Evolutionary conservation across 805 yeast genomes (phyloP).

Genomic region (Candida qinlingensis): DNA sequence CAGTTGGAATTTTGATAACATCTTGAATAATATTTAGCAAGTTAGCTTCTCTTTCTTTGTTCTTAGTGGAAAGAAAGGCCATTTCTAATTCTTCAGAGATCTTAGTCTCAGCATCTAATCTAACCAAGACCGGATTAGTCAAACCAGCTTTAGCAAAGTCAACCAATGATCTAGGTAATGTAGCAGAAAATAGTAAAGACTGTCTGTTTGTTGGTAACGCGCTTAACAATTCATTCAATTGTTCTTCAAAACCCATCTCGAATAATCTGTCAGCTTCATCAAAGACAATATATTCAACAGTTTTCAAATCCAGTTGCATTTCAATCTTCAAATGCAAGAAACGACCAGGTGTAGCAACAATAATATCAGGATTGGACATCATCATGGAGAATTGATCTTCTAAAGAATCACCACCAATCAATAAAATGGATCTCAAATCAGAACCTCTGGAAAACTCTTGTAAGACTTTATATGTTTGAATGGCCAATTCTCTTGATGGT

Average conservation of each 20-base stretch:
- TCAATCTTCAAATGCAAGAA: slow-evolving; percentile 93
- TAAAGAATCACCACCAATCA: slow-evolving; percentile 98
- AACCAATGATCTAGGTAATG: slow-evolving; percentile 85
- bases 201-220: slow-evolving; percentile 81
- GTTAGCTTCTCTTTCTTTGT: slow-evolving; percentile 86
- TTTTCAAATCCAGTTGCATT: slow-evolving; percentile 79
- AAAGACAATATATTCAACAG: slow-evolving; percentile 86
- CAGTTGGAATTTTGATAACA: slow-evolving; percentile 77
- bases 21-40: slow-evolving; percentile 72
- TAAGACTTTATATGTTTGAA: slow-evolving; percentile 84
- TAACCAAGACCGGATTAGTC: slow-evolving; percentile 83
- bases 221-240: slow-evolving; percentile 81
- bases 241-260: slow-evolving; percentile 95
- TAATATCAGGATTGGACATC: slow-evolving; percentile 91
- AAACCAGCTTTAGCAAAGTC: slow-evolving; percentile 98
- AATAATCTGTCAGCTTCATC: slow-evolving; percentile 97
- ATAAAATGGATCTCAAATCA: slow-evolving; percentile 69
- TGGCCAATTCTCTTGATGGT: slow-evolving; percentile 94
- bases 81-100: slow-evolving; percentile 87
- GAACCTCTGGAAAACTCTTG: slow-evolving; percentile 84
- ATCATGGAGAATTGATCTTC: slow-evolving; percentile 92
- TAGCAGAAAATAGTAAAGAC: slow-evolving; percentile 88
- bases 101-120: slow-evolving; percentile 90
- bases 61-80: slow-evolving; percentile 78
- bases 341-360: slow-evolving; percentile 97